Evolutionary conservation across 306 rosid genomes (phyloP), one percentile per base, ranked within the genome.

Genomic region (Castanospermum australe): DNA sequence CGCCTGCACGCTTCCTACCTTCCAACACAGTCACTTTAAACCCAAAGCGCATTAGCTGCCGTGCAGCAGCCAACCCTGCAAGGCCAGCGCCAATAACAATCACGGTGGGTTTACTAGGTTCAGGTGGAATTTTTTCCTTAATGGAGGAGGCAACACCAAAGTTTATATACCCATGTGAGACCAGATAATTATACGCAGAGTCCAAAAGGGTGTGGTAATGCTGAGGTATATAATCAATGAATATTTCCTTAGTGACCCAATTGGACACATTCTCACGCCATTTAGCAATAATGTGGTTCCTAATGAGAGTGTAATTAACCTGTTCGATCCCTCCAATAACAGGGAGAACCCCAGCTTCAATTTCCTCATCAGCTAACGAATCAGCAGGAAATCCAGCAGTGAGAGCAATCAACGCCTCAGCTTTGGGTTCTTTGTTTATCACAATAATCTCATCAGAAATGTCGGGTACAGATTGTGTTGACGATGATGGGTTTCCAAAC

Each of bases 281-380:
- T 60, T 86, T 95, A 0, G 97, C 97, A 5, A 95, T 92, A n/a
- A 95, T 87, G 76, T 95, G 99, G 72, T 92, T 95, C 62, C 98
- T 74, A 65, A 95, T 87, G n/a, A 95, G 87, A 81, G 92, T 92
- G 73, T 92, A 95, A 74, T 95, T 95, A 28, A 92, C 98, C 88
- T 95, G 99, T 56, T 95, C 99, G 22, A 92, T 92, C 15, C 99
- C 98, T 18, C 98, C 98, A 2, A 95, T 83, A 7, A 89, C 83
- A 0, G 90, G 88, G 36, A 94, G 83, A 55, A 95, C 92, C 36
- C 92, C 89, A 0, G 91, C 89, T 70, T 92, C 97, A 14, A 92
- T 90, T 82, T 95, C 98, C 84, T 95, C 99, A 67, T 95, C 97
- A 0, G 95, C 89, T 3, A 95, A 84, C 5, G 94, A 92, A 88